Evolutionary conservation across 1,284 basidiomycete genomes (phyloP).

Genomic region (Inonotus obliquus): DNA sequence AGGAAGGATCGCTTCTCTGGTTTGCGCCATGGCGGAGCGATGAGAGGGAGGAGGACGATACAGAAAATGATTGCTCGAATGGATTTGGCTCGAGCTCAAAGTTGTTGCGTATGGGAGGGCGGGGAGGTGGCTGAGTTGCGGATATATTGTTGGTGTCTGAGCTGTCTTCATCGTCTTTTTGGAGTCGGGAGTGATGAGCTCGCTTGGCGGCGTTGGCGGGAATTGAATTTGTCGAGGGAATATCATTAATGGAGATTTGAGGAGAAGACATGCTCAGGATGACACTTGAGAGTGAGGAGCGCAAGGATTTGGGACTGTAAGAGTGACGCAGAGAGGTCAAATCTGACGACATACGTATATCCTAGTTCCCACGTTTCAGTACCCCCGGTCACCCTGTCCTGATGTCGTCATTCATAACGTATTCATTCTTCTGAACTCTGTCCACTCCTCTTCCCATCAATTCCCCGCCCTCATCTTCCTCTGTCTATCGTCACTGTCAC

Average conservation of each 20-base stretch:
- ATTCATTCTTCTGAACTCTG: background rate
- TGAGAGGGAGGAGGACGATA: conserved; percentile 42
- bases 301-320: background rate
- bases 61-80: conserved; percentile 90
- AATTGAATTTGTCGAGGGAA: too few relatives aligned
- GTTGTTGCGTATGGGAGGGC: conserved; percentile 43
- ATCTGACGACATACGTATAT: background rate
- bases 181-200: background rate
- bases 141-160: background rate
- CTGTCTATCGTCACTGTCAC: background rate
- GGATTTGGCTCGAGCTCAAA: conserved; percentile 92
- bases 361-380: background rate
- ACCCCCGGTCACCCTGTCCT: background rate
- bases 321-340: background rate
- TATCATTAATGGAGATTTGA: background rate
- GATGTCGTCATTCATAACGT: conserved; percentile 7
- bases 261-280: background rate
- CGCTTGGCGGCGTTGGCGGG: background rate
- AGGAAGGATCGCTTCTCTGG: conserved; percentile 25
- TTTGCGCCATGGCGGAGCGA: conserved; percentile 37
- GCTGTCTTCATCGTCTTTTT: background rate
- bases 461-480: background rate
- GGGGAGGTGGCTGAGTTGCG: conserved; percentile 17
- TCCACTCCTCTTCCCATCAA: background rate
- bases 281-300: background rate